Evolutionary conservation across 2,329 filamentous ascomycete species (phyloP).

Genomic region (Bimuria novae-zelandiae): DNA sequence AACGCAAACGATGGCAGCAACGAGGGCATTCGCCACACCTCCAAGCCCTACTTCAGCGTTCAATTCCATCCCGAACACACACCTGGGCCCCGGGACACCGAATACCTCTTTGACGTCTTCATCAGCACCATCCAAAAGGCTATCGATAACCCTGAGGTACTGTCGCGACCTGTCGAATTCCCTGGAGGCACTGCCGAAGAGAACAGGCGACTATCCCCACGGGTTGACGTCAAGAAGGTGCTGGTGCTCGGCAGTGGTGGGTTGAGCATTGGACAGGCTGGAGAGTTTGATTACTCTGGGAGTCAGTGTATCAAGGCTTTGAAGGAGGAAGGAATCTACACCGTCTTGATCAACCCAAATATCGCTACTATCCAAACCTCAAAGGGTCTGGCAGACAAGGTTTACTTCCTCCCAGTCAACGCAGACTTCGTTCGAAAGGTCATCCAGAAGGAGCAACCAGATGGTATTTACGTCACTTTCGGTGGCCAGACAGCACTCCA

Average conservation of each 20-base stretch:
- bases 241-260: conserved; percentile 93
- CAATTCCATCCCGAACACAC: conserved; percentile 99
- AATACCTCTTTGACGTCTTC: conserved; percentile 97
- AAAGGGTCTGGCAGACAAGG: conserved; percentile 96
- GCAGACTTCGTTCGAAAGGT: conserved; percentile 98
- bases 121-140: conserved; percentile 80
- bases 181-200: conserved; percentile 82
- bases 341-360: conserved; percentile 97
- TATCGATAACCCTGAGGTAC: conserved; percentile 66
- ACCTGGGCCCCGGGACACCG: conserved; percentile 91
- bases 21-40: conserved; percentile 89
- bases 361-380: conserved; percentile 99
- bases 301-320: conserved; percentile 98
- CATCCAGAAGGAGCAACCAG: conserved; percentile 89
- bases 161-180: conserved; percentile 78
- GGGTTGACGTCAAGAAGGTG: conserved; percentile 89
- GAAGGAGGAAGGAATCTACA: conserved; percentile 98
- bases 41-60: conserved; percentile 95
- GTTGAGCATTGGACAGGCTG: conserved; percentile 95
- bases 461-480: conserved; percentile 97
- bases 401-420: conserved; percentile 97
- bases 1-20: conserved; percentile 99
- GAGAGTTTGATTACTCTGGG: conserved; percentile 98
- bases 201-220: conserved; percentile 75
- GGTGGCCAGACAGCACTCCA: conserved; percentile 96